Evolutionary conservation across 345 rosid genomes (phyloP), one percentile per base, ranked within the genome.

Genomic region (Anastatica hierochuntica): DNA sequence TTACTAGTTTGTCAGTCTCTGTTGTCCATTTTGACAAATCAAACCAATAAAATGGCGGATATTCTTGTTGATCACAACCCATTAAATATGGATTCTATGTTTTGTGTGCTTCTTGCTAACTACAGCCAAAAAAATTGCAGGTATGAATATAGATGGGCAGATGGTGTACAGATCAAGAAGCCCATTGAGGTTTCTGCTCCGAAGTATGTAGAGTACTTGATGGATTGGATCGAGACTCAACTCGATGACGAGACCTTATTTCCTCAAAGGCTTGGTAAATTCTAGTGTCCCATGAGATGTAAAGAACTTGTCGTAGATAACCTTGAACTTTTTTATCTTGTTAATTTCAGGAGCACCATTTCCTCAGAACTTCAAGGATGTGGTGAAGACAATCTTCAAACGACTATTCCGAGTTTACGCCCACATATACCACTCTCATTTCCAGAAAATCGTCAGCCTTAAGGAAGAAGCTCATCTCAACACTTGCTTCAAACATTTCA

Each of bases 111-210:
- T 4, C 46, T 4, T 19, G 38, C 15, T 47, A 56, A 65, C 37
- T 31, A 9, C 5, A 21, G 5, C 24, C 4, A 6, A 16, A 26
- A 53, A 41, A 9, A 21, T 69, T 63, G 41, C 81, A 90, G 98
- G 75, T 92, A 92, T 10, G 98, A 92, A 45, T 92, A 92, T 66
- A 77, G 98, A 74, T 92, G 98, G 98, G 98, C 98, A 20, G 98
- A 92, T 78, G 98, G 98, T 34, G 95, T 92, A 14, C 90, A 83
- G 69, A 88, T 92, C 68, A 92, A 92, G 82, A 92, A 85, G 68
- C 98, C 98, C 3, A 92, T 92, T 8, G 98, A 92, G 67, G 98
- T 92, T 42, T 92, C 98, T 43, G 98, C 98, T 63, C 97, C 98
- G 57, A 92, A 88, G 70, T 92, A 92, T 71, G 98, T 92, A 11